Evolutionary conservation across 805 yeast genomes (phyloP), one percentile per base, ranked within the genome.

Genomic region (Nakazawaea ambrosiae): DNA sequence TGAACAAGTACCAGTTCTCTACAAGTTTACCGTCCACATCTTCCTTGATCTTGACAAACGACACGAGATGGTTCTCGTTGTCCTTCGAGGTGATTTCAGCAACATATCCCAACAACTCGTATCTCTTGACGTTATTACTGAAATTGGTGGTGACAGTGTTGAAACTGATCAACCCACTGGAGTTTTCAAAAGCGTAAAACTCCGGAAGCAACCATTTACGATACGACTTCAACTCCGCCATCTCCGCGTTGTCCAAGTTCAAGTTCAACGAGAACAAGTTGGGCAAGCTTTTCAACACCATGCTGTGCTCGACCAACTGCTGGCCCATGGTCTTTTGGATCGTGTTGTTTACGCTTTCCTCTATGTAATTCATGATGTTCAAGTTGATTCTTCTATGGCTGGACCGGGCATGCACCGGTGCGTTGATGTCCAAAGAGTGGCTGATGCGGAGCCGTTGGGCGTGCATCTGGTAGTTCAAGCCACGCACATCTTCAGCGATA

Each of bases 1-100:
- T 92, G 56, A 92, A 87, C 52, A 92, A 56, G 50, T 70, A 76
- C 98, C 98, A 92, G 27, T 46, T 55, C 36, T 57, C 60, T 4
- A 33, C 40, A 3, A 44, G 43, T 5, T 37, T 20, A 10, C 37
- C 41, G 2, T 52, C 50, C 8, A 49, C 45, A 8, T 46, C 26
- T 33, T 68, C 68, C 12, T 58, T 62, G 4, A 75, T 60, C 43
- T 69, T 68, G 2, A 73, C 67, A 46, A 71, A 73, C 0, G 88
- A 70, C 0, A 84, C 81, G 36, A 81, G 54, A 47, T 78, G 80
- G 49, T 75, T 78, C 3, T 75, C 75, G 29, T 71, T 71, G 37
- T 72, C 73, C 30, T 65, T 66, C n/a, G 69, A 74, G 2, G 66
- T 65, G 5, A 84, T 71, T 49, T 79, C 81, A 29, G 85, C 83